A percentile compares a stretch with the other conserved stretches of the same genome.
Conservation (phyloP, 306 rosid species). For the Luffa aegyptiaca region DNA sequence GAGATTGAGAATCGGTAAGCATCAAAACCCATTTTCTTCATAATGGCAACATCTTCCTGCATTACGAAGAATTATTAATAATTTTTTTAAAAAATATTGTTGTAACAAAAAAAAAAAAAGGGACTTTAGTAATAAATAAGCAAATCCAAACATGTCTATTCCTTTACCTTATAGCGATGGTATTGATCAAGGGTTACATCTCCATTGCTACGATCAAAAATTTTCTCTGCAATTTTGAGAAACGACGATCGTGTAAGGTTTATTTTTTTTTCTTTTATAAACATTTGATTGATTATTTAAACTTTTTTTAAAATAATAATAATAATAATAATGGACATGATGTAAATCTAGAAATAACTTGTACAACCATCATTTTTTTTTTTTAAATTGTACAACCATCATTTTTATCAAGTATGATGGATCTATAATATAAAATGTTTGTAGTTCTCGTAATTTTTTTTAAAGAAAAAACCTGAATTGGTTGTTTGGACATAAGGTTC, state of each 20-base stretch:
- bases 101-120: not conserved
- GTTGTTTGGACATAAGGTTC: no score
- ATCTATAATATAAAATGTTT: no score
- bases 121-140: not conserved
- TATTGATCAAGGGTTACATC: constrained; percentile 35
- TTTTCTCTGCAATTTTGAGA: constrained; percentile 20
- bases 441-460: no score
- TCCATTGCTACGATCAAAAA: constrained; percentile 26
- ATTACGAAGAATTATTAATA: not conserved
- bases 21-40: constrained; percentile 48
- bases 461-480: no score
- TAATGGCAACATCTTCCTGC: constrained; percentile 50
- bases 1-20: constrained; percentile 62
- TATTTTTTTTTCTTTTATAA: no score
- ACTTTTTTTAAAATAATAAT: no score
- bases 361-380: no score
- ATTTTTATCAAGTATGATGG: no score
- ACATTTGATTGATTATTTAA: no score
- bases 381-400: no score
- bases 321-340: no score
- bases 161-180: constrained; percentile 22
- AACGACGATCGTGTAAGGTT: not conserved
- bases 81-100: not conserved
- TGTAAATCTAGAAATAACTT: no score
- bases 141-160: not conserved